Evolutionary conservation across 306 rosid species (phyloP).

Genomic region (Trifolium subterraneum): DNA sequence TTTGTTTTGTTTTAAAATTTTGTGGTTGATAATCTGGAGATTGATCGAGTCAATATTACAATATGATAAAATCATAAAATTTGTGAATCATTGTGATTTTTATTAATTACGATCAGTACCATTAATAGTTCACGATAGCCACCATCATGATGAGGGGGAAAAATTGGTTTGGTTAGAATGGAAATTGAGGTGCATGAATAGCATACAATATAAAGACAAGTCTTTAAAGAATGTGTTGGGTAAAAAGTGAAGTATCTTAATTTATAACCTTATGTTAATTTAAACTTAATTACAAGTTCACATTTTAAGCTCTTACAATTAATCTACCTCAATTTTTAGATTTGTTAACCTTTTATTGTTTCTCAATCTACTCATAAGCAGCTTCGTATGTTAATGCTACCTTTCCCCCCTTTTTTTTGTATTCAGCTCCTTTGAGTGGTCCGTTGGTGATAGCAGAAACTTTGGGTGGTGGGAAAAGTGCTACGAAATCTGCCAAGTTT

Average conservation of each 20-base stretch:
- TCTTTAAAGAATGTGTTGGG: conserved; percentile 15
- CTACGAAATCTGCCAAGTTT: conserved; percentile 64
- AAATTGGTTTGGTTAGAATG: conserved; percentile 6
- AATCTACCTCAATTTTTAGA: background rate
- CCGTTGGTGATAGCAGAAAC: conserved; percentile 90
- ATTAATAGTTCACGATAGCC: conserved; percentile 1
- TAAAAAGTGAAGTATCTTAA: conserved; percentile 8
- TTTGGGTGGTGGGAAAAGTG: conserved; percentile 65
- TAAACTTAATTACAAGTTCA: background rate
- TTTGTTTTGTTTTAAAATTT: conserved; percentile 7
- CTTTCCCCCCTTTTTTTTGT: conserved; percentile 12
- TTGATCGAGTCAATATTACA: background rate
- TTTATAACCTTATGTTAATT: background rate
- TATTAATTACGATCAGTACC: conserved; percentile 16
- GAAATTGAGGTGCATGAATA: conserved; percentile 24
- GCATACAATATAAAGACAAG: background rate
- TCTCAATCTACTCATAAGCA: conserved; percentile 15
- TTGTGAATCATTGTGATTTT: conserved; percentile 12
- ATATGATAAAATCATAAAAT: background rate
- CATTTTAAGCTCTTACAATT: conserved; percentile 11
- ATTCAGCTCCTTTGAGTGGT: conserved; percentile 94
- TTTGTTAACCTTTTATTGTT: background rate
- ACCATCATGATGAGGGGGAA: background rate
- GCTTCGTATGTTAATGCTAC: background rate
- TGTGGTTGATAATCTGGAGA: conserved; percentile 11